Base-by-base conservation (phyloP, 2,329 filamentous ascomycete genomes). In the Zymoseptoria brevis region DNA sequence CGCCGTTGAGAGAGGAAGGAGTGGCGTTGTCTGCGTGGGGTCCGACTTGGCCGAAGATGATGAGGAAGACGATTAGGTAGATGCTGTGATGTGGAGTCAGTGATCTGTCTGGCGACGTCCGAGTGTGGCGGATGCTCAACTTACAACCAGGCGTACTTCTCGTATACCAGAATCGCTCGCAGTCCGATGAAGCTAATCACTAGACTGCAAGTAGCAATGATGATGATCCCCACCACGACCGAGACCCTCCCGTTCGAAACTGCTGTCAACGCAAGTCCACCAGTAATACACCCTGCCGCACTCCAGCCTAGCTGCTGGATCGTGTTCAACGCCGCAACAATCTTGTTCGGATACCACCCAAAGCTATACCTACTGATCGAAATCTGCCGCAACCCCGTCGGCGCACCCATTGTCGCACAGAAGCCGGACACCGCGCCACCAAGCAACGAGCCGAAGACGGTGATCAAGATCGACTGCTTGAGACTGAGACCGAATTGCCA, bases 281-380 rank as follows among this genome's bases (percentile, higher is more conserved):
- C 75, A 11, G 75, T 75, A 53, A 78, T 76, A 54, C 74, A 77
- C 5, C 74, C 74, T 9, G 75, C 74, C 7, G 73, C 72, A 22
- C 69, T 71, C 72, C 73, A 78, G 3, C 75, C 75, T 24, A 77
- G 71, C 62, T 79, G 77, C 53, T 78, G 73, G 29, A 80, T 70
- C 26, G 77, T 75, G 53, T 80, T 80, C 51, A 80, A 73, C 1
- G 75, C 67, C 4, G 76, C 77, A 57, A 77, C 74, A 57, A 80
- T 67, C 63, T 80, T 80, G 56, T 77, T 77, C 16, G 77, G 77
- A 61, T 73, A 80, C 74, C 77, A 80, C n/a, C 78, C 78, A 59
- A 80, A 78, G n/a, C 76, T 77, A 63, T 77, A 79, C 54, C 77
- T 71, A 54, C 75, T 74, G 29, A 76, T 73, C 1, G 71, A 70